These are phyloP conservation scores for Auricularia sp. DNA, from an alignment of 768 basidiomycete genomes.

Conservation along the genomic window DNA sequence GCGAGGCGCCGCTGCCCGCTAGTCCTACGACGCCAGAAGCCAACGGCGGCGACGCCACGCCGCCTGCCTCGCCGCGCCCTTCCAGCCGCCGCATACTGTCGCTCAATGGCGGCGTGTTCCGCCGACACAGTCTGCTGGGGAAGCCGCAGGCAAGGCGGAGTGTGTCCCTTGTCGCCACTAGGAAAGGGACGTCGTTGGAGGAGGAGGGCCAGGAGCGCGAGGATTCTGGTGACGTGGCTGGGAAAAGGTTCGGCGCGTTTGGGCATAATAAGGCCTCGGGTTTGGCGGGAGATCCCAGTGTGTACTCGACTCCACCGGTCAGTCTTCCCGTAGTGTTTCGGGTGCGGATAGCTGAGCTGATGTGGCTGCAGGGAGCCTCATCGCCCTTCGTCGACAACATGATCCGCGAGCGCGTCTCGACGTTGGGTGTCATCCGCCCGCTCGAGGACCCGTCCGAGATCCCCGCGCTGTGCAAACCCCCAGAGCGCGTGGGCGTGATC, in stretches of 20 bases:
- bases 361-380: background rate
- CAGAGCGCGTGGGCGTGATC: constrained; percentile 58
- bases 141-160: background rate
- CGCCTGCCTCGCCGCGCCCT: background rate
- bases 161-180: constrained; percentile 1
- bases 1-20: background rate
- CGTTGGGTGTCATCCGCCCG: constrained; percentile 68
- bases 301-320: constrained; percentile 39
- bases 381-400: constrained; percentile 41
- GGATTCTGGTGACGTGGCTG: constrained; percentile 8
- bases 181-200: background rate
- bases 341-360: background rate
- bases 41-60: background rate
- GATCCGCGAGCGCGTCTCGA: constrained; percentile 86
- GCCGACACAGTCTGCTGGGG: background rate
- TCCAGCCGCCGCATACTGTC: background rate
- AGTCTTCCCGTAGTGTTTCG: constrained; percentile 24
- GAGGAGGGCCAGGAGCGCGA: background rate
- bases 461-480: constrained; percentile 51
- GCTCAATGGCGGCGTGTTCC: background rate
- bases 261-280: constrained; percentile 12
- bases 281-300: constrained; percentile 49
- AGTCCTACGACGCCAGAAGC: background rate
- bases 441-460: constrained; percentile 66
- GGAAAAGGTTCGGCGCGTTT: constrained; percentile 6